Evolutionary conservation across 1,139 yeast species (phyloP), one percentile per base, ranked within the genome.

Genomic region (Geotrichum reessii): DNA sequence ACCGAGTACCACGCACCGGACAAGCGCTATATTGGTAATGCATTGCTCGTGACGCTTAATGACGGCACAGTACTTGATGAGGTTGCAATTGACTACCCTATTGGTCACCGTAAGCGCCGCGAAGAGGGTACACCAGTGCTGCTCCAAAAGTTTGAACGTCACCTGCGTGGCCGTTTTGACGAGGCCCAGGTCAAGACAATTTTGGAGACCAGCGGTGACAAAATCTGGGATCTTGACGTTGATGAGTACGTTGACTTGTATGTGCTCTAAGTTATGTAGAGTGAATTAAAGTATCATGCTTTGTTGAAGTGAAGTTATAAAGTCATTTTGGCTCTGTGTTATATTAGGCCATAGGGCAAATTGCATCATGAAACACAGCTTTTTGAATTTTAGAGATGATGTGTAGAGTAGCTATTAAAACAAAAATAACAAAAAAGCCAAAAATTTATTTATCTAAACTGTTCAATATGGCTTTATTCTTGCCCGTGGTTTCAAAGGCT

Each of bases 71-170:
- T 72, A 2, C 68, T 81, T 27, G 82, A 80, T 58, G 85, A 81
- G 62, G 79, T 80, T 51, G 78, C 74, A 57, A 82, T 82, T 52
- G 80, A 81, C 67, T 81, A 76, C 67, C 85, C 85, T 62, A 78
- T 81, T 62, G 85, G 85, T 14, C 85, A 81, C 72, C 76, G 79
- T 65, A 73, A 74, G 65, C 78, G 85, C 69, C 75, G 85, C 62
- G 81, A 78, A 58, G 85, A 81, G 66, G 85, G 85, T 37, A 80
- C 80, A 55, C 85, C 85, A 22, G 77, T 81, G 19, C 67, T 82
- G 62, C 69, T 79, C 57, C 68, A 73, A 57, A 81, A 81, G 72
- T 81, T 80, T 62, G 76, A 78, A 66, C 76, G 76, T 53, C 84
- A 81, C 66, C 71, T 81, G 55, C 66, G 71, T 22, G 81, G 80